Evolutionary conservation across 331 rosid genomes (phyloP), one percentile per base, ranked within the genome.

Genomic region (Spiraea crenata): DNA sequence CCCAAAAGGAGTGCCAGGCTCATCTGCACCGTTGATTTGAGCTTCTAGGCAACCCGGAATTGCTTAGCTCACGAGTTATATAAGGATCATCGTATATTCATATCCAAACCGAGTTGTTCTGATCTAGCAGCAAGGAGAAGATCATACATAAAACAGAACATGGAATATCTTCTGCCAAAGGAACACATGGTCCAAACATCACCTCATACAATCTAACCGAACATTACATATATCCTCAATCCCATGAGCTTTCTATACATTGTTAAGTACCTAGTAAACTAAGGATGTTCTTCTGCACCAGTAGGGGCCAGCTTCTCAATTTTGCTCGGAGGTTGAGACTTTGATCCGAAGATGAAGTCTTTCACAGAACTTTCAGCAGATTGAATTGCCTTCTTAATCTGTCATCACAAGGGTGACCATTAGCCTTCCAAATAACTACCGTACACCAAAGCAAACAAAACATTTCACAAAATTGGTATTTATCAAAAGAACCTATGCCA

Each of bases 371-470:
- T 82, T 83, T 93, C 74, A 3, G 89, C 96, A 9, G 92, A 87
- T 67, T 41, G 65, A 80, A 91, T 82, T 5, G 71, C 82, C 84
- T 72, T 85, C 83, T 95, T 91, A 71, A 95, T 73, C 99, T 89
- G 87, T 76, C 77, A 78, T 51, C 61, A 71, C 42, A 69, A 73
- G 61, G 57, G 66, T 59, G 63, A 73, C 46, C 47, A 71, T 86
- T 25, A 89, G 61, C 63, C 50, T 51, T 70, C 40, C 13, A 41
- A 54, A 65, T 66, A 17, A 17, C 6, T 50, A 72, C 59, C 19
- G 48, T 58, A 39, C 8, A 63, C 13, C 17, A 45, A 31, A 15
- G 31, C 31, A 25, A 25, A 25, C 31, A 25, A 25, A 25, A 25
- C 31, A 3, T 16, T n/a, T 45, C 7, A 41, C 59, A 69, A 46